Evolutionary conservation across 306 rosid genomes (phyloP), one percentile per base, ranked within the genome.

Genomic region (Casuarina cunninghamiana): DNA sequence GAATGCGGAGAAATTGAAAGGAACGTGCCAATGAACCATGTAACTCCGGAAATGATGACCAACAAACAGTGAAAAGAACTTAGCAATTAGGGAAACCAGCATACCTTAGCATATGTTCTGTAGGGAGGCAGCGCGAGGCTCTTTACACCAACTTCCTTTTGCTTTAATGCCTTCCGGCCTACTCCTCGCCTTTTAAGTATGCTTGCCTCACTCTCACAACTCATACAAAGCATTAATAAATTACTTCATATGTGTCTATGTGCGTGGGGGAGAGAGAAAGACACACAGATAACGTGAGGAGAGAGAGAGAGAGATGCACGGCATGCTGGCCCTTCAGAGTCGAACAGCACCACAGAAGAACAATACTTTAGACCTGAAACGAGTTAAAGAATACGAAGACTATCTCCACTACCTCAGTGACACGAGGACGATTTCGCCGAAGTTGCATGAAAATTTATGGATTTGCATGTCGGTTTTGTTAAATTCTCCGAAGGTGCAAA

Each of bases 101-200:
- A 11, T 79, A 75, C 80, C 83, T 78, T 58, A 32, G 69, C 37
- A 60, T 38, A 3, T 70, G 35, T 3, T 44, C 42, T 6, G 9
- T 48, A 63, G 13, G 50, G 12, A n/a, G 37, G 19, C 75, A 48
- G 21, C 46, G 74, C 45, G 4, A 48, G 63, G 60, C 51, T 80
- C 75, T 19, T 73, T 77, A n/a, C 66, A 57, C 80, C 82, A 51
- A 83, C 71, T 10, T 78, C 50, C 4, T 15, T 46, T 19, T 46
- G 75, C 75, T 73, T 61, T 77, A 43, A 37, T 26, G 10, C 49
- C 11, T 21, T 5, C 41, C 54, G 4, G 53, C 70, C 69, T 75
- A 73, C 77, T 15, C 73, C 62, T 17, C 45, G 70, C 76, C 76
- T 83, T 84, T 73, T 84, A 84, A 49, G 60, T 69, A 75, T 45